A percentile compares a stretch with the other conserved stretches of the same genome.
phyloP scores from a whole-genome alignment of 352 stramenopile genomes.

The Aphanomyces cochlioides region DNA sequence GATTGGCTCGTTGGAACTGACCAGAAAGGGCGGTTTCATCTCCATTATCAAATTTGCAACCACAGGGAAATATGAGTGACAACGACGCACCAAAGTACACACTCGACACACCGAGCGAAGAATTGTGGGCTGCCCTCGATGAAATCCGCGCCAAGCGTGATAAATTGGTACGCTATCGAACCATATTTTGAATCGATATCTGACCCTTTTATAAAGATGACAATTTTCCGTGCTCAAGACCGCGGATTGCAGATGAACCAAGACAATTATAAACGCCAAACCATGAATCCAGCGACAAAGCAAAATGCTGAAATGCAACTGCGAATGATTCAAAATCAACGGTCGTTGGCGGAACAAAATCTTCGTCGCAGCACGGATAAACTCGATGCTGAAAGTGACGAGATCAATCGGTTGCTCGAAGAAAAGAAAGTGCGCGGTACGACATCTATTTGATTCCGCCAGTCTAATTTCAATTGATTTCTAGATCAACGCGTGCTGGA shows the following conservation, averaged over 20 bases:
- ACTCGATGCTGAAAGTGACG: conserved; percentile 19
- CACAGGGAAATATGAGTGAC: conserved; percentile 17
- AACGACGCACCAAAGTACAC: conserved; percentile 7
- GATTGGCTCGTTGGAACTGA: background rate
- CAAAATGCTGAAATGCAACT: conserved; percentile 5
- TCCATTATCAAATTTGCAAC: conserved; percentile 1
- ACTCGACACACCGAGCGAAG: conserved; percentile 22
- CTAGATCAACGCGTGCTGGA: conserved; percentile 26
- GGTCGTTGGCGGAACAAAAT: conserved; percentile 28
- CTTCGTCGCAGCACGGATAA: conserved; percentile 25
- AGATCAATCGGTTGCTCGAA: conserved; percentile 25
- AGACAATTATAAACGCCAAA: conserved; percentile 26
- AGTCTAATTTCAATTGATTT: background rate
- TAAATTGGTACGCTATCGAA: conserved; percentile 16
- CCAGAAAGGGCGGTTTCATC: background rate
- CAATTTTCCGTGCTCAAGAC: conserved; percentile 18
- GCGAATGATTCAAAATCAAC: conserved; percentile 28
- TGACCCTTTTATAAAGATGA: conserved; percentile 1
- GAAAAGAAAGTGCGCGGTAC: conserved; percentile 30
- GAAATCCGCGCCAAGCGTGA: conserved; percentile 23
- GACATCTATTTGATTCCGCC: background rate
- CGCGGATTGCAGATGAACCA: conserved; percentile 14
- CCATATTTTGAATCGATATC: background rate
- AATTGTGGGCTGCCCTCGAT: conserved; percentile 27
- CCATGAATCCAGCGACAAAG: conserved; percentile 15